These are phyloP conservation scores for Mycena indigotica DNA, from an alignment of 768 basidiomycete genomes.

Conservation along the genomic window DNA sequence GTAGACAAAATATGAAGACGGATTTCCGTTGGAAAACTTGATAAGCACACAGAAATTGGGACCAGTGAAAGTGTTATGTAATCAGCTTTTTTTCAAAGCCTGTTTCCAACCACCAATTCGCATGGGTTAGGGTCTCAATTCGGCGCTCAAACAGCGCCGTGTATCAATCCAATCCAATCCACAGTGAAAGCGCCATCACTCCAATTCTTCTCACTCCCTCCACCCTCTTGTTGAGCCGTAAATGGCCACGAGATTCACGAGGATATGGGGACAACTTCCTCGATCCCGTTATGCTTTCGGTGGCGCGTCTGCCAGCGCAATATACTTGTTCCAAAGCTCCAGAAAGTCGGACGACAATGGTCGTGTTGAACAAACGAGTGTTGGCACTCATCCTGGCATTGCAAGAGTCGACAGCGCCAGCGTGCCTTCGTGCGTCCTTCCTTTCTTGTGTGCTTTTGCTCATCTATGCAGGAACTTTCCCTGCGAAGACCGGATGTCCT, in stretches of 20 bases:
- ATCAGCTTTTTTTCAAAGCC: too few species aligned
- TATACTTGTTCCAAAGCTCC: not conserved
- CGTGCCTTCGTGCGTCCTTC: not conserved
- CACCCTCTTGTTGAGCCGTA: too few species aligned
- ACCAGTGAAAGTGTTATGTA: too few species aligned
- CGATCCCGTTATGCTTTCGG: not conserved
- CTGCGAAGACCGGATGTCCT: slow-evolving; percentile 8
- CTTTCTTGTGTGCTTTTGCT: not conserved
- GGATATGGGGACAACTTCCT: not conserved
- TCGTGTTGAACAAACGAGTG: not conserved
- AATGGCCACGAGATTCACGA: not conserved
- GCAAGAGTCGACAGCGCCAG: not conserved
- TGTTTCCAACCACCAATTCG: too few species aligned
- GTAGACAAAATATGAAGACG: too few species aligned
- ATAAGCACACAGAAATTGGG: too few species aligned
- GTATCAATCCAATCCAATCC: too few species aligned
- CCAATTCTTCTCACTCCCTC: too few species aligned
- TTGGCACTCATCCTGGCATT: not conserved
- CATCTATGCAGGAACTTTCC: slow-evolving; percentile 12
- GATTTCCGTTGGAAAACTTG: too few species aligned
- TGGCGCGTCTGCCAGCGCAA: not conserved
- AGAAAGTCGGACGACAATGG: not conserved
- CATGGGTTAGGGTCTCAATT: too few species aligned
- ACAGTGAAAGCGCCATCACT: too few species aligned
- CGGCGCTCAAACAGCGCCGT: too few species aligned